These are phyloP conservation scores for Trichophyton schoenleinii DNA, from an alignment of 2,329 filamentous ascomycete genomes.

Conservation along the genomic window DNA sequence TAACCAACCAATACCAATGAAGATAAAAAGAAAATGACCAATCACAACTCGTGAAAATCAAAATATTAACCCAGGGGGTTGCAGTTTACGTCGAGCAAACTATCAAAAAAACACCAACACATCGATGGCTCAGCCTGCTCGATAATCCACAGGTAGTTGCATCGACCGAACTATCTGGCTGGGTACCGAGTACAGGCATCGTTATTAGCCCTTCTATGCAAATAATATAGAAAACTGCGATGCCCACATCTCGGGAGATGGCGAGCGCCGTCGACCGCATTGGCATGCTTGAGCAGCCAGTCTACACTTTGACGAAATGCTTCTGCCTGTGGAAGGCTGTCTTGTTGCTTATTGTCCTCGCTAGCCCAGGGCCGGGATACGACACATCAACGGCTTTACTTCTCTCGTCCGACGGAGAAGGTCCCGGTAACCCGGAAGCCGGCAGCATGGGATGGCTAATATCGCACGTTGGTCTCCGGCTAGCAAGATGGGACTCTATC, in stretches of 20 bases:
- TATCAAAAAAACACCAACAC: too few species aligned
- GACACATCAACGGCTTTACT: slow-evolving; percentile 49
- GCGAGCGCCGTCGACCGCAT: background rate
- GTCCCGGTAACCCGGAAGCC: background rate
- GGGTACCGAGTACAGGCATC: background rate
- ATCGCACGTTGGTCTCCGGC: slow-evolving; percentile 22
- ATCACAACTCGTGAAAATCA: too few species aligned
- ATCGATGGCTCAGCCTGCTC: too few species aligned
- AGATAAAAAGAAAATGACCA: too few species aligned
- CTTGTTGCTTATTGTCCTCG: slow-evolving; percentile 37
- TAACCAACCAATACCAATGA: too few species aligned
- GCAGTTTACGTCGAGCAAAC: too few species aligned
- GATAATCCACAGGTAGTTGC: too few species aligned
- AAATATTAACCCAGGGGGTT: too few species aligned
- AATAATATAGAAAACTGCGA: background rate
- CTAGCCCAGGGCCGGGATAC: slow-evolving; percentile 48
- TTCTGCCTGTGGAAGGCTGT: slow-evolving; percentile 47
- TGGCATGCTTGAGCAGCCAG: background rate
- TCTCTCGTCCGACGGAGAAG: background rate
- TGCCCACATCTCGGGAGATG: background rate
- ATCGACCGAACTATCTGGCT: background rate
- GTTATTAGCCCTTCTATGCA: background rate
- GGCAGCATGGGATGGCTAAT: background rate
- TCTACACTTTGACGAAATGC: slow-evolving; percentile 22
- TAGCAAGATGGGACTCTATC: slow-evolving; percentile 51